These are phyloP conservation scores for Suillus spraguei DNA, from an alignment of 768 basidiomycete genomes.

Conservation along the genomic window DNA sequence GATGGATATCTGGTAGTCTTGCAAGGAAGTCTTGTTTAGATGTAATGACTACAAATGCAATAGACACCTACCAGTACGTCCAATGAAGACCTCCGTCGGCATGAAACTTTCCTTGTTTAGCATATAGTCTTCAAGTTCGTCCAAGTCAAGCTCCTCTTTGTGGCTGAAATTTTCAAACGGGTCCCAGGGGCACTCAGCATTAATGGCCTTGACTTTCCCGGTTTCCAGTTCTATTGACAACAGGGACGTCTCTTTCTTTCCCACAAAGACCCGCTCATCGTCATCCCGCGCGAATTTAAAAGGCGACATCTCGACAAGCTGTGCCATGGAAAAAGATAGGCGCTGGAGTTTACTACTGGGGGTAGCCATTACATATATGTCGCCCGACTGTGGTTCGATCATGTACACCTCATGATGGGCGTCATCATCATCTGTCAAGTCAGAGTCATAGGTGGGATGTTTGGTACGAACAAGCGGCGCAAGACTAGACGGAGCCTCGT, in stretches of 20 bases:
- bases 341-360: constrained; percentile 75
- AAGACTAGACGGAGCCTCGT: constrained; percentile 53
- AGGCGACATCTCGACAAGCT: constrained; percentile 87
- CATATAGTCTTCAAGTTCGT: constrained; percentile 58
- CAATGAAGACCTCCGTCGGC: constrained; percentile 58
- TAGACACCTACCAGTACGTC: constrained; percentile 56
- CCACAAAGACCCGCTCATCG: constrained; percentile 79
- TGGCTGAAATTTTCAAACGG: constrained; percentile 57
- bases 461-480: constrained; percentile 75
- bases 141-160: constrained; percentile 49
- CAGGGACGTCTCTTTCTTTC: constrained; percentile 86
- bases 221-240: constrained; percentile 77
- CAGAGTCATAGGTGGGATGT: constrained; percentile 60
- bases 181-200: constrained; percentile 80
- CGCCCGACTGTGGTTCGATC: constrained; percentile 93
- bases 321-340: constrained; percentile 89
- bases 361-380: constrained; percentile 83
- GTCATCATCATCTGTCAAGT: constrained; percentile 55
- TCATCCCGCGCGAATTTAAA: constrained; percentile 68
- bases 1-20: constrained; percentile 91
- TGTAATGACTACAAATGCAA: not conserved
- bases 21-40: constrained; percentile 4
- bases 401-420: constrained; percentile 77
- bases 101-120: constrained; percentile 30
- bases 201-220: constrained; percentile 75